Evolutionary conservation across 2,329 filamentous ascomycete genomes (phyloP).

Genomic region (Aspergillus novofumigatus): DNA sequence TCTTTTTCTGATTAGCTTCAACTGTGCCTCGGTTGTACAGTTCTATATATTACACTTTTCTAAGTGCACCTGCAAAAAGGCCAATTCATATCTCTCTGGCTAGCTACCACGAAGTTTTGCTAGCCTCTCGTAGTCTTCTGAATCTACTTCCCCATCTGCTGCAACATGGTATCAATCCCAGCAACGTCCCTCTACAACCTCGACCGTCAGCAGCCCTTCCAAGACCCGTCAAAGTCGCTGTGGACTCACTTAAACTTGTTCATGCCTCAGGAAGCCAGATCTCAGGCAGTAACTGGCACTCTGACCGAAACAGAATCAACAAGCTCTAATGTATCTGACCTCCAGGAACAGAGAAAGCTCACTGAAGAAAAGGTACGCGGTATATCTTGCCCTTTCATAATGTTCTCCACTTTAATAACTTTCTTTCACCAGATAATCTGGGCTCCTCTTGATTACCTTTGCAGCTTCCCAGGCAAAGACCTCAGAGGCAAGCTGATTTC

Average conservation of each 20-base stretch:
- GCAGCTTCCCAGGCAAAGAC: slow-evolving; percentile 36
- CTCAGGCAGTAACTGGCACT: neutral
- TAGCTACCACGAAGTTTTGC: too few relatives aligned
- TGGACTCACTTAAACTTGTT: neutral
- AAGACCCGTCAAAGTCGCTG: neutral
- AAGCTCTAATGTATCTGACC: neutral
- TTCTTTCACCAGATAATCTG: neutral
- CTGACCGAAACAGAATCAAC: neutral
- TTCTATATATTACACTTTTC: neutral
- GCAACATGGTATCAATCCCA: neutral
- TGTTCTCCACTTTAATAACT: neutral
- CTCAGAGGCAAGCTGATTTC: slow-evolving; percentile 40
- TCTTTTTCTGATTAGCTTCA: neutral
- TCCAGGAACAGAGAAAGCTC: neutral
- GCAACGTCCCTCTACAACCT: neutral
- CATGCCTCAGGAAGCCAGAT: neutral
- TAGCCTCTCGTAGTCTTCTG: neutral
- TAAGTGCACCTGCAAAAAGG: neutral
- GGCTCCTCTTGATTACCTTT: neutral
- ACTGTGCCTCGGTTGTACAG: neutral
- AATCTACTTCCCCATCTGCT: neutral
- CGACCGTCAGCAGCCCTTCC: neutral
- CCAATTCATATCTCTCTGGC: neutral
- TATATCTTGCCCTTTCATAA: neutral
- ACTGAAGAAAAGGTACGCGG: neutral